A percentile compares a stretch with the other conserved stretches of the same genome.
phyloP scores from a whole-genome alignment of 805 yeast genomes.

The Schizosaccharomyces cryophilus region DNA sequence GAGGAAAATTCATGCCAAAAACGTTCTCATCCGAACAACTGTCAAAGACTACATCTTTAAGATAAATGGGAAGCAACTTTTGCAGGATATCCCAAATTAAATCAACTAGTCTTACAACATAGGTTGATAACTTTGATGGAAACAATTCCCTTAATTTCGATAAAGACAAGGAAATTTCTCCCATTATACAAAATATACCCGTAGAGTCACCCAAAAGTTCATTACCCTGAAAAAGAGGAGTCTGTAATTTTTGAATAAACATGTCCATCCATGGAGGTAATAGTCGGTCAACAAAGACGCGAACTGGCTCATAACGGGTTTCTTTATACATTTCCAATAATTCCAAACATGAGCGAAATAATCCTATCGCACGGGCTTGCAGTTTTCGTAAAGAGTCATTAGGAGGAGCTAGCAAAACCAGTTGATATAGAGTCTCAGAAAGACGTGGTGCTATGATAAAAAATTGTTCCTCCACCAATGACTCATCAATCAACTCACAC shows the following conservation, averaged over 20 bases:
- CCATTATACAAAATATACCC: background rate
- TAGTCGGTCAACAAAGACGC: background rate
- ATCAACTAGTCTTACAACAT: background rate
- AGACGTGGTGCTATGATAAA: background rate
- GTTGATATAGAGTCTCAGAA: background rate
- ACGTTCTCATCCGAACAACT: background rate
- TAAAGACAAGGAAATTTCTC: background rate
- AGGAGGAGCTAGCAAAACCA: background rate
- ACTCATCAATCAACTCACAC: background rate
- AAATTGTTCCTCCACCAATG: background rate
- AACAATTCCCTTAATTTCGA: background rate
- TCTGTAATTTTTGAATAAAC: background rate
- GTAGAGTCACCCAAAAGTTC: background rate
- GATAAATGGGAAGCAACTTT: background rate
- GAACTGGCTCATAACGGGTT: background rate
- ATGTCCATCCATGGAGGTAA: constrained; percentile 1
- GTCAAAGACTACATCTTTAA: background rate
- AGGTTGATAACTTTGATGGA: background rate
- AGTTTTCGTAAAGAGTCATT: background rate
- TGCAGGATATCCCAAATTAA: background rate
- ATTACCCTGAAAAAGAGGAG: background rate
- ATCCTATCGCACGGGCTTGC: background rate
- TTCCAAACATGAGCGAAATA: constrained; percentile 1
- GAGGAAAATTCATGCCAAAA: background rate
- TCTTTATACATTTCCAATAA: background rate